Evolutionary conservation across 2,329 filamentous ascomycete genomes (phyloP), one percentile per base, ranked within the genome.

Genomic region (Colletotrichum somersetense): DNA sequence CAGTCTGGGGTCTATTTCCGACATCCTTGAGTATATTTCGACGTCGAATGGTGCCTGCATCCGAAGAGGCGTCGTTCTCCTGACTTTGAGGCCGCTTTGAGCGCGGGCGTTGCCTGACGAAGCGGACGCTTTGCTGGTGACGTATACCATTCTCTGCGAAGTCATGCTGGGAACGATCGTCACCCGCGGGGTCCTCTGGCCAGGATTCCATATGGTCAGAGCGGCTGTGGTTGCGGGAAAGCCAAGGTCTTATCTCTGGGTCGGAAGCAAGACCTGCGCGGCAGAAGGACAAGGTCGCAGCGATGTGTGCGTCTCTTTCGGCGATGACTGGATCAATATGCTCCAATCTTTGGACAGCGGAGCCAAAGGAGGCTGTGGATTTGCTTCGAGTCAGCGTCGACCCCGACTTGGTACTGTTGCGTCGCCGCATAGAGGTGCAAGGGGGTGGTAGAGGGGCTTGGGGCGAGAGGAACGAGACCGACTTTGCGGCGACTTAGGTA

Each of bases 251-350:
- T 64, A 78, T 75, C 61, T 83, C 82, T 38, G 77, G 77, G 68
- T 76, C 81, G 50, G 77, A 81, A 16, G 83, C 81, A 46, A 82
- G 82, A 66, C 83, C 83, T n/a, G 87, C 87, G 71, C 87, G 84
- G 8, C 82, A 79, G 77, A 89, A 93, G 1, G 91, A 91, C 76
- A 90, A 82, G 44, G 84, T 82, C 10, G 91, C 91, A 30, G 91
- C 91, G 50, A 87, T 85, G 50, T 89, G 86, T 10, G 91, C 91
- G 78, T 92, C 89, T 66, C 88, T 83, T 61, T 88, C 85, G 2
- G 88, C 87, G 4, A 81, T 78, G 14, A 79, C 80, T 1, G 86
- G 85, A 74, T 85, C 81, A 56, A 90, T 87, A 62, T 85, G 82
- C 62, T 87, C 83, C 26, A 88, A 79, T 1, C 74, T 71, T 70